Evolutionary conservation across 441 rosid species (phyloP).

Genomic region (Pelargonium australe): DNA sequence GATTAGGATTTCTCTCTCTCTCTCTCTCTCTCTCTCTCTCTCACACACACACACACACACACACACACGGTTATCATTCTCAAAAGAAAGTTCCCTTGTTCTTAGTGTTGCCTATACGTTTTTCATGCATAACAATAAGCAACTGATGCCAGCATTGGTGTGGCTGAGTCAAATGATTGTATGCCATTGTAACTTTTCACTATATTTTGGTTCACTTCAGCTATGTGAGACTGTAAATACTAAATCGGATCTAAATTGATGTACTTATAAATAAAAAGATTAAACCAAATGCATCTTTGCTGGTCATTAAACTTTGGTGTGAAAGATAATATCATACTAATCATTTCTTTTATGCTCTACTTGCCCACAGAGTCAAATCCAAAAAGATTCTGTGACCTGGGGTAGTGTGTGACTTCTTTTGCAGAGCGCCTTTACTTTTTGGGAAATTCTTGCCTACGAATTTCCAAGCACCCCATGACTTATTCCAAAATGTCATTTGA

Average conservation of each 20-base stretch:
- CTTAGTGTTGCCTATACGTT: background rate
- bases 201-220: background rate
- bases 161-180: background rate
- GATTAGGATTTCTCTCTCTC: background rate
- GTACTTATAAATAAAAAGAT: background rate
- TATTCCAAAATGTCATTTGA: background rate
- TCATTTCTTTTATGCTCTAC: background rate
- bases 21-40: too few relatives aligned
- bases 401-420: conserved; percentile 2
- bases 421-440: background rate
- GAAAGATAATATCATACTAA: background rate
- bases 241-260: background rate
- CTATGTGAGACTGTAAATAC: background rate
- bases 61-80: background rate
- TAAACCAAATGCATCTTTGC: background rate
- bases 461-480: background rate
- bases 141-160: background rate
- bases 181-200: background rate
- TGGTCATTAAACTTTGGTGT: background rate
- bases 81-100: background rate
- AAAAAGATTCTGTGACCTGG: background rate
- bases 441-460: background rate
- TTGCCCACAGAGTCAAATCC: background rate
- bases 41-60: too few relatives aligned
- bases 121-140: background rate